These are phyloP conservation scores for Claviceps purpurea DNA, from an alignment of 2,329 filamentous ascomycete species.

Conservation along the genomic window DNA sequence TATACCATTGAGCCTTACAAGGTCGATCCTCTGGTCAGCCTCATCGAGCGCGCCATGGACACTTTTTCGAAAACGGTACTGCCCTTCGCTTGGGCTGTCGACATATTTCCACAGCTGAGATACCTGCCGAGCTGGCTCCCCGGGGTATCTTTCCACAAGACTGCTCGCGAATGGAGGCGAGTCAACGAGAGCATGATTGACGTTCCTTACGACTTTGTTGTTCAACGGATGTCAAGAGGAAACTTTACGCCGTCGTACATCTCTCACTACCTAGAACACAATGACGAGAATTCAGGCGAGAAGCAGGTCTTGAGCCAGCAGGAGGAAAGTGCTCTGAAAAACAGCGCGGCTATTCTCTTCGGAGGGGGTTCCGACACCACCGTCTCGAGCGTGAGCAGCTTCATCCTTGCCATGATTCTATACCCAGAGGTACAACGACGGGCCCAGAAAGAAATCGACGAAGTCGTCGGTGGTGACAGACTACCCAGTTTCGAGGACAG, in stretches of 20 bases:
- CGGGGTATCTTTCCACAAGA: constrained; percentile 17
- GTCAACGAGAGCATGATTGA: constrained; percentile 9
- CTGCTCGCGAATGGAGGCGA: constrained; percentile 14
- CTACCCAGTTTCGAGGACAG: constrained; percentile 30
- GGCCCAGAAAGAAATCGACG: constrained; percentile 28
- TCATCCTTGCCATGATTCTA: constrained; percentile 33
- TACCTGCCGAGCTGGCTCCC: constrained; percentile 19
- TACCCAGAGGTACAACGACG: constrained; percentile 27
- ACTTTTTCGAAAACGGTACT: constrained; percentile 15
- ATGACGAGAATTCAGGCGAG: too few relatives aligned
- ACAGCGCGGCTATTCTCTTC: constrained; percentile 2
- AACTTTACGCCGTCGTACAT: constrained; percentile 15
- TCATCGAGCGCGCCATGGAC: constrained; percentile 17
- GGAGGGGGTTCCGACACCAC: constrained; percentile 9
- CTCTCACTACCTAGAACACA: constrained; percentile 6
- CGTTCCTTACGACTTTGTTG: constrained; percentile 18
- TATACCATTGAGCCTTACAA: constrained; percentile 18
- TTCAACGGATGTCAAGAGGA: constrained; percentile 12
- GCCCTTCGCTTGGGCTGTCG: constrained; percentile 19
- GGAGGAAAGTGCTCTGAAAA: constrained; percentile 2
- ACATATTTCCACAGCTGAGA: constrained; percentile 16
- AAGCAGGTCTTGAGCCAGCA: background rate
- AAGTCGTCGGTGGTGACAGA: constrained; percentile 26
- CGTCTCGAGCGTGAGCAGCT: constrained; percentile 8
- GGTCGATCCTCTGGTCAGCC: constrained; percentile 16